phyloP scores from a whole-genome alignment of 2,329 filamentous ascomycete genomes.

The Penicillium italicum region DNA sequence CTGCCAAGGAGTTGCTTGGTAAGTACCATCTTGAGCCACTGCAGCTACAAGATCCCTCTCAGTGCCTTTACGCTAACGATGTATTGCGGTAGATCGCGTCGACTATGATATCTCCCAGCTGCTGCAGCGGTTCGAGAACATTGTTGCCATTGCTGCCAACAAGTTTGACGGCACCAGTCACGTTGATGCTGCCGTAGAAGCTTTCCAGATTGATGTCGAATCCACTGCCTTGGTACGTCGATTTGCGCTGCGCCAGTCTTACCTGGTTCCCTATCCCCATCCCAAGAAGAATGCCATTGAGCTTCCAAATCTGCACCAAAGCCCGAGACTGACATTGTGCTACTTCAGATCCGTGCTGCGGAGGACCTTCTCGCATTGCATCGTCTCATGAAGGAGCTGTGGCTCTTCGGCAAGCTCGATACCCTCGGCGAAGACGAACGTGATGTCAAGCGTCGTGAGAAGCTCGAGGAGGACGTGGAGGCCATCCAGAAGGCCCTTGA shows the following conservation, averaged over 20 bases:
- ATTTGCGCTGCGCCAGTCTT: background rate
- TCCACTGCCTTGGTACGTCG: slow-evolving; percentile 54
- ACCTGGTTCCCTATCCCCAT: too few species aligned
- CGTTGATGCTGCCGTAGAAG: slow-evolving; percentile 54
- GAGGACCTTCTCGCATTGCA: slow-evolving; percentile 61
- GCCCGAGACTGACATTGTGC: background rate
- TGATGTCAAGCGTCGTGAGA: slow-evolving; percentile 40
- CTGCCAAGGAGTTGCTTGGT: slow-evolving; percentile 30
- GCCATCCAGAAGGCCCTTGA: slow-evolving; percentile 47
- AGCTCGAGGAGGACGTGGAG: slow-evolving; percentile 47
- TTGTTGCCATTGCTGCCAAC: slow-evolving; percentile 52
- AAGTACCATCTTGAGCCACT: slow-evolving; percentile 7
- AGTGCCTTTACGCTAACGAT: background rate
- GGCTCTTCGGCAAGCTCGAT: slow-evolving; percentile 63
- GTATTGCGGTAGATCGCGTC: slow-evolving; percentile 39
- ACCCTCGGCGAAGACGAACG: slow-evolving; percentile 49
- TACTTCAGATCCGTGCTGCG: slow-evolving; percentile 53
- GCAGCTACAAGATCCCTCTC: background rate
- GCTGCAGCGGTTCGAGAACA: slow-evolving; percentile 54
- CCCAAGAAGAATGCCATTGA: background rate
- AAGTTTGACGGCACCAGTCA: slow-evolving; percentile 44
- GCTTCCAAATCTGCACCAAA: background rate
- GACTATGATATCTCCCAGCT: slow-evolving; percentile 45
- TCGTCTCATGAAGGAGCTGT: slow-evolving; percentile 62
- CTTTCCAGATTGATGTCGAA: slow-evolving; percentile 58